These are phyloP conservation scores for Boletus insuetus DNA, from an alignment of 768 basidiomycete species.

Conservation along the genomic window DNA sequence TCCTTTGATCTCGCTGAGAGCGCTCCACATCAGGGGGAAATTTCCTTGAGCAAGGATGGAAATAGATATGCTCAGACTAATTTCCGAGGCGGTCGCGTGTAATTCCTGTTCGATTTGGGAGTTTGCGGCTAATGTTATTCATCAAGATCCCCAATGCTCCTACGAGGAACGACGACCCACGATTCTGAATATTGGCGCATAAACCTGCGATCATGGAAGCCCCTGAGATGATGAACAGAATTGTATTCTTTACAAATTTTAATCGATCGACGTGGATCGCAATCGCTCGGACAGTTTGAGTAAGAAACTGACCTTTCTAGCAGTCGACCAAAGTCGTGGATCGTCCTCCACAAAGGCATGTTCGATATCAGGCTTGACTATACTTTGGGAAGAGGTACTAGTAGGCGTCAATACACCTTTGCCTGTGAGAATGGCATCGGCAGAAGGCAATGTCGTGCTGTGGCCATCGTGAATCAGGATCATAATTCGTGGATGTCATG, in stretches of 20 bases:
- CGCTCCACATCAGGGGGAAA: conserved; percentile 36
- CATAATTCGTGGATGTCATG: conserved; percentile 6
- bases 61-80: conserved; percentile 66
- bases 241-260: no score
- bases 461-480: background rate
- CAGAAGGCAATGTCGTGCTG: background rate
- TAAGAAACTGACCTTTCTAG: conserved; percentile 48
- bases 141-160: background rate
- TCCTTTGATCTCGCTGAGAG: conserved; percentile 56
- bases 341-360: conserved; percentile 52
- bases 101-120: conserved; percentile 62
- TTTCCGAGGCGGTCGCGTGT: conserved; percentile 55
- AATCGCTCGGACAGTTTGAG: background rate
- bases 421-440: background rate
- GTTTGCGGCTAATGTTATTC: conserved; percentile 53
- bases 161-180: conserved; percentile 8
- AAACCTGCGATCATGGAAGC: conserved; percentile 32
- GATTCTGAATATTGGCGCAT: conserved; percentile 29
- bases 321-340: conserved; percentile 56
- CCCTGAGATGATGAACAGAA: conserved; percentile 24
- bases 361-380: conserved; percentile 33
- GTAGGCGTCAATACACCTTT: background rate
- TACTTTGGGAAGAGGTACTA: background rate
- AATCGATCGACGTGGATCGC: no score
- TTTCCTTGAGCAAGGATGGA: conserved; percentile 73